A percentile compares a stretch with the other conserved stretches of the same genome.
phyloP scores from a whole-genome alignment of 192 early-diverging fungal genomes.

The Mortierella hygrophila region DNA sequence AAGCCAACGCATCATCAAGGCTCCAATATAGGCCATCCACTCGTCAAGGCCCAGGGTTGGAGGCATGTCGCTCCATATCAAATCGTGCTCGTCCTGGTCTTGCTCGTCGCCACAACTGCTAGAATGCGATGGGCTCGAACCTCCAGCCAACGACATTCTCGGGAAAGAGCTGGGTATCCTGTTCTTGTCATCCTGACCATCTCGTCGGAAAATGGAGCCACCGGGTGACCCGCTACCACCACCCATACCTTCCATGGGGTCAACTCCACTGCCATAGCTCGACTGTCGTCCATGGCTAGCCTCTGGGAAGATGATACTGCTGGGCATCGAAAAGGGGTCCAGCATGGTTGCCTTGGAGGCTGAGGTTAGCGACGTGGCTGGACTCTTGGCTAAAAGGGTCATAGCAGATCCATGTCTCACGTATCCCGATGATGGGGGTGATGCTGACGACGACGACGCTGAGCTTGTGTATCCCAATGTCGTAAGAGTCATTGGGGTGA shows the following conservation, averaged over 20 bases:
- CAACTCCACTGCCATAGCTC: not conserved
- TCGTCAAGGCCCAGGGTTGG: conserved; percentile 51
- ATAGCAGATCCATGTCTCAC: not conserved
- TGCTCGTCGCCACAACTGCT: not conserved
- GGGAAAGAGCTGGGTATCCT: conserved; percentile 9
- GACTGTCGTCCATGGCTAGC: conserved; percentile 14
- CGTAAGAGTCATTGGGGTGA: conserved; percentile 31
- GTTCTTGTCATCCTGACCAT: not conserved
- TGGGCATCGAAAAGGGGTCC: conserved; percentile 54
- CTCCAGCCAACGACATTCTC: not conserved
- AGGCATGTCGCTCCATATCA: conserved; percentile 52
- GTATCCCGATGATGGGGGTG: not conserved
- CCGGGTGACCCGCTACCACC: not conserved
- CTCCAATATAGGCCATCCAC: conserved; percentile 50
- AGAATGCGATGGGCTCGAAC: not conserved
- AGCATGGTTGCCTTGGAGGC: conserved; percentile 28
- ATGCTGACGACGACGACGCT: not conserved
- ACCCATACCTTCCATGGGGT: not conserved
- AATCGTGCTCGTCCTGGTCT: conserved; percentile 30
- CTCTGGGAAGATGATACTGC: conserved; percentile 44
- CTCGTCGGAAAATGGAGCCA: not conserved
- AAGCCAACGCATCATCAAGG: conserved; percentile 52
- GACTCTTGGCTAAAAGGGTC: not conserved
- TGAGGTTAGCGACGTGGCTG: not conserved
- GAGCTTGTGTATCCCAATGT: conserved; percentile 17